Conservation (phyloP, 805 yeast species). For the Yamadazyma philogaea region DNA sequence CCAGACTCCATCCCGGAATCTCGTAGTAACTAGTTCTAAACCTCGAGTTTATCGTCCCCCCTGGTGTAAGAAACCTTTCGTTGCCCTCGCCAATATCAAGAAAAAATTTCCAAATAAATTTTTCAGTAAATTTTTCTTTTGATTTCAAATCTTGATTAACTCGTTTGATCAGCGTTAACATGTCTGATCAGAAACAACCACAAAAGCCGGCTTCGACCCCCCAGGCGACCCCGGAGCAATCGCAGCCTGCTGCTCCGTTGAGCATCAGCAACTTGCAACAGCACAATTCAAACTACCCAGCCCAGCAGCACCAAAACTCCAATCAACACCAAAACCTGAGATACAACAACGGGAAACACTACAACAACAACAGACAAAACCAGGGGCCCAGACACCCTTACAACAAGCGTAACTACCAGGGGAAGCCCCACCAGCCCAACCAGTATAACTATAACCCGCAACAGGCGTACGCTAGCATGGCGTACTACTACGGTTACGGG, state of each 20-base stretch:
- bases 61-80: too few relatives aligned
- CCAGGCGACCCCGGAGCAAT: neutral
- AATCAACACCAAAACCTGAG: neutral
- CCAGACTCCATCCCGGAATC: neutral
- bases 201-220: neutral
- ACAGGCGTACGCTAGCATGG: conserved; percentile 17
- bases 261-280: conserved; percentile 15
- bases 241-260: conserved; percentile 9
- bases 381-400: conserved; percentile 5
- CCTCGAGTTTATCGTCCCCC: neutral
- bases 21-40: neutral
- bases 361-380: conserved; percentile 13
- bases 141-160: neutral
- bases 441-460: conserved; percentile 20
- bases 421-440: conserved; percentile 17
- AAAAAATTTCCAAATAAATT: neutral
- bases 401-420: conserved; percentile 14
- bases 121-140: neutral
- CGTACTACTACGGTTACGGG: conserved; percentile 24
- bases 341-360: conserved; percentile 7
- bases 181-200: conserved; percentile 4
- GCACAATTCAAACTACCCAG: conserved; percentile 13
- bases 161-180: neutral
- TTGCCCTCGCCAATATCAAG: too few relatives aligned
- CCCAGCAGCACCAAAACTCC: neutral